Evolutionary conservation across 192 early-diverging fungal genomes (phyloP).

Genomic region (Oehlia diaphana): DNA sequence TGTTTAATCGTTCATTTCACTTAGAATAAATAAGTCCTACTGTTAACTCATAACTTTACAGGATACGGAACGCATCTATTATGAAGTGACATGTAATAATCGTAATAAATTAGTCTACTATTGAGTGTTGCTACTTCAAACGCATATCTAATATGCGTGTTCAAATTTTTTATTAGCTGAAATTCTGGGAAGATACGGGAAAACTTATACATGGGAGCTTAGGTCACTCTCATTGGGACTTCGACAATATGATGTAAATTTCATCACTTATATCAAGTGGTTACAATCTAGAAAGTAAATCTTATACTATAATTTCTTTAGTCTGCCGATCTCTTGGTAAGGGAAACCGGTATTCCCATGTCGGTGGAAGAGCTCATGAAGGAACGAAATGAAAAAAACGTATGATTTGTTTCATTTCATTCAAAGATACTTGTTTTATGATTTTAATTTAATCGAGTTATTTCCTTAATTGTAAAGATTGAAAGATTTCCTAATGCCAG

Average conservation of each 20-base stretch:
- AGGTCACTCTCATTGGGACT: neutral
- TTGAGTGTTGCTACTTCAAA: no score
- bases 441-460: neutral
- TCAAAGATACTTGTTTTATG: constrained; percentile 3
- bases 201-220: constrained; percentile 21
- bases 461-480: neutral
- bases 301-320: constrained; percentile 13
- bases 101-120: no score
- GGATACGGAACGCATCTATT: constrained; percentile 3
- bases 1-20: no score
- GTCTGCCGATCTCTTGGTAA: constrained; percentile 65
- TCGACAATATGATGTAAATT: neutral
- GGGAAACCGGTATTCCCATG: constrained; percentile 66
- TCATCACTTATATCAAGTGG: neutral
- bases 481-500: constrained; percentile 6
- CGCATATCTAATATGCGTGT: no score
- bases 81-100: neutral
- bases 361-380: constrained; percentile 79
- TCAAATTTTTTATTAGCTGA: neutral
- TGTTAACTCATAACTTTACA: neutral
- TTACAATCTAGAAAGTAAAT: no score
- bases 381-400: constrained; percentile 57
- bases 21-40: no score
- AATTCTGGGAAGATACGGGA: neutral
- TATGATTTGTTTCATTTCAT: constrained; percentile 2